Percentiles rank a stretch among this genome's conserved stretches.
phyloP scores from a whole-genome alignment of 2,329 filamentous ascomycete species.

The Xylariaceae sp. region DNA sequence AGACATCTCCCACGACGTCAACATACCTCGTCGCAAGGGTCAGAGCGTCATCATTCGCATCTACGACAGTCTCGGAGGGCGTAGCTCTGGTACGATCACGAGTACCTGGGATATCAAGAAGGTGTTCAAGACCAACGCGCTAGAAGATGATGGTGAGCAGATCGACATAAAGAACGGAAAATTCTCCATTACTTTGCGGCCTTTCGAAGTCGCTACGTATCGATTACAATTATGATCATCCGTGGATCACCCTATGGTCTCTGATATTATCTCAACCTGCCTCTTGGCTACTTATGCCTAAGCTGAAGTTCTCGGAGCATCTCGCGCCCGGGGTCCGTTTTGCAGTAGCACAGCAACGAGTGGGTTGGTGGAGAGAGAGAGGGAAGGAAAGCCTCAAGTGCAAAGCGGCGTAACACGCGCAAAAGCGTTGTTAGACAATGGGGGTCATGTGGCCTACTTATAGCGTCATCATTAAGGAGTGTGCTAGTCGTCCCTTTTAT shows the following conservation, averaged over 20 bases:
- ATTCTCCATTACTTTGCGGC: constrained; percentile 69
- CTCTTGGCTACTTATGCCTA: neutral
- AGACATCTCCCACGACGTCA: constrained; percentile 68
- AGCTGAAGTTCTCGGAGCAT: neutral
- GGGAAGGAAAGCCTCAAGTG: neutral
- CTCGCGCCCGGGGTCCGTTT: neutral
- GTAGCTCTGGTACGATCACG: constrained; percentile 71
- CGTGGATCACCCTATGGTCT: constrained; percentile 4
- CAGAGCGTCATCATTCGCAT: constrained; percentile 82
- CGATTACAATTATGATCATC: constrained; percentile 61
- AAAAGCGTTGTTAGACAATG: neutral
- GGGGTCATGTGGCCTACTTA: neutral
- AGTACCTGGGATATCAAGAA: constrained; percentile 74
- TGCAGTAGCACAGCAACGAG: neutral
- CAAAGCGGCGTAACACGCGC: neutral
- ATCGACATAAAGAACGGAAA: constrained; percentile 56
- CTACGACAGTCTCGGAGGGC: constrained; percentile 88
- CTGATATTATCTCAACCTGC: neutral
- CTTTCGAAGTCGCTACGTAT: constrained; percentile 87
- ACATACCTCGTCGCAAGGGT: constrained; percentile 69
- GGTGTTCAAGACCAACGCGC: constrained; percentile 81
- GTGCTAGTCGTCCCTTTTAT: neutral
- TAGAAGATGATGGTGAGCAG: constrained; percentile 85
- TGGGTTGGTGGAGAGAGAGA: neutral
- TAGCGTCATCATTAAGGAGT: neutral